Evolutionary conservation across 1,284 basidiomycete genomes (phyloP).

Genomic region (Sanghuangporus weigelae): DNA sequence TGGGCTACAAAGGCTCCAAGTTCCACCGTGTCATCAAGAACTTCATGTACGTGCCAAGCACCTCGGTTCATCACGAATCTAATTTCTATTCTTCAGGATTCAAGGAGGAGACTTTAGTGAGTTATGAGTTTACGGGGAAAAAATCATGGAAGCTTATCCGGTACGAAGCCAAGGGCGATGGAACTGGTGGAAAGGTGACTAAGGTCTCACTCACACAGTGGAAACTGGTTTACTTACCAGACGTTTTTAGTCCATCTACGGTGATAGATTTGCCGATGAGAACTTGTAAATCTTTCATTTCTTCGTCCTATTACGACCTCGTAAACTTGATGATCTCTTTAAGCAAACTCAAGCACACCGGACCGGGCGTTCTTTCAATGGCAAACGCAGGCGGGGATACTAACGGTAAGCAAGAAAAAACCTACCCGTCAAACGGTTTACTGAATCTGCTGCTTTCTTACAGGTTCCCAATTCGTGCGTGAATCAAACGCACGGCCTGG

Average conservation of each 20-base stretch:
- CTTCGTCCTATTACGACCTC: not conserved
- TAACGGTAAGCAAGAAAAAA: constrained; percentile 48
- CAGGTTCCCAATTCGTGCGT: constrained; percentile 81
- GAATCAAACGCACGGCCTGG: not conserved
- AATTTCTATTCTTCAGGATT: constrained; percentile 33
- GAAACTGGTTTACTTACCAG: not conserved
- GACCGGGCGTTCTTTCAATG: constrained; percentile 86
- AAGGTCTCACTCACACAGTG: not conserved
- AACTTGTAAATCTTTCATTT: constrained; percentile 65
- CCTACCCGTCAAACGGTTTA: not conserved
- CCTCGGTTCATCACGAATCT: not conserved
- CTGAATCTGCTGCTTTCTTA: constrained; percentile 8
- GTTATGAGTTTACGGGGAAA: not conserved
- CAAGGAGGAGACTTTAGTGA: constrained; percentile 70
- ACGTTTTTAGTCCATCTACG: constrained; percentile 44
- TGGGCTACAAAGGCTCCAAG: constrained; percentile 64
- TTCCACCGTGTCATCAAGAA: constrained; percentile 72
- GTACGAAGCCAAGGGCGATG: constrained; percentile 46
- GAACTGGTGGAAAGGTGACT: constrained; percentile 50
- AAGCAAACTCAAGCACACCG: constrained; percentile 87
- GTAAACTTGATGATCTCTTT: not conserved
- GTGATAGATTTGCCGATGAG: constrained; percentile 56
- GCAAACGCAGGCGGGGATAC: constrained; percentile 88
- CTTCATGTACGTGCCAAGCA: constrained; percentile 47
- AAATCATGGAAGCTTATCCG: not conserved